Evolutionary conservation across 202 grass and related monocot genomes (phyloP).

Genomic region (Dendrocalamus latiflorus): DNA sequence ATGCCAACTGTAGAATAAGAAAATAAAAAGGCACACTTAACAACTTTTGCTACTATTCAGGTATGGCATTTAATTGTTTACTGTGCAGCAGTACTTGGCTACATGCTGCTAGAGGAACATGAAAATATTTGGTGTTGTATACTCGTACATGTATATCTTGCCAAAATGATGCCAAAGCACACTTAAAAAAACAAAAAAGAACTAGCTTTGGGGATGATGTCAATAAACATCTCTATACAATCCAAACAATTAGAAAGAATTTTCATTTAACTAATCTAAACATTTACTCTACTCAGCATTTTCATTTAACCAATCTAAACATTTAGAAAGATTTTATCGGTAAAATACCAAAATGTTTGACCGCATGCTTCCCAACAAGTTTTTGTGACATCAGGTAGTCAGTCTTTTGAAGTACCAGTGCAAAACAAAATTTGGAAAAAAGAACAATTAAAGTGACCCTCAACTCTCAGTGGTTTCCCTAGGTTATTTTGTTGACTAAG

Average conservation of each 20-base stretch:
- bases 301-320: background rate
- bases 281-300: background rate
- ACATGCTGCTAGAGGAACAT: background rate
- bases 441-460: background rate
- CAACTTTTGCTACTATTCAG: background rate
- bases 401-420: background rate
- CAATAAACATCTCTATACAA: background rate
- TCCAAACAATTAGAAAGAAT: background rate
- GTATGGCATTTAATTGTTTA: background rate
- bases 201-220: background rate
- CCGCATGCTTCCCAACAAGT: background rate
- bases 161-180: background rate
- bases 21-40: background rate
- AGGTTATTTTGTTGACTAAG: background rate
- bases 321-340: background rate
- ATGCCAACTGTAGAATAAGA: background rate
- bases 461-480: background rate
- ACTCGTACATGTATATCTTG: background rate
- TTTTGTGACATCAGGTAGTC: background rate
- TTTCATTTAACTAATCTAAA: too few species aligned
- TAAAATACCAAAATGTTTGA: background rate
- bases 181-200: background rate
- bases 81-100: background rate
- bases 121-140: background rate
- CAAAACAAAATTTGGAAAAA: background rate